Percentiles rank a stretch among this genome's conserved stretches.
Evolutionary conservation across 257 asterid species (phyloP).

Genomic region (Sherardia arvensis): DNA sequence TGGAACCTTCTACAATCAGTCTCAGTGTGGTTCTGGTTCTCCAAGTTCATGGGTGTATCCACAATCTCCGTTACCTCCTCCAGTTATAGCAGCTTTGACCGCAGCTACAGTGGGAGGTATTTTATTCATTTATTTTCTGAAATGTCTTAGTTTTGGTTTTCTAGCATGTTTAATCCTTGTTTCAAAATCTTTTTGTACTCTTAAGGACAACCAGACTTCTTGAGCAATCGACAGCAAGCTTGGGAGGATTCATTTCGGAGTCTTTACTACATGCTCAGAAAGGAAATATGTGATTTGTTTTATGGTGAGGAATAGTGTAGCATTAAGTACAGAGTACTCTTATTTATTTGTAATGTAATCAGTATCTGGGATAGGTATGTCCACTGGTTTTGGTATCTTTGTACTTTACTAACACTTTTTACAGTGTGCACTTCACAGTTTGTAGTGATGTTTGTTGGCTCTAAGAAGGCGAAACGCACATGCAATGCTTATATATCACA

Average conservation of each 20-base stretch:
- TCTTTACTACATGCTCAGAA: constrained; percentile 86
- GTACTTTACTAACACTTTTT: constrained; percentile 12
- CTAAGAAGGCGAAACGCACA: constrained; percentile 33
- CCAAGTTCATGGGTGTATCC: constrained; percentile 88
- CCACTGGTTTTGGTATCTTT: constrained; percentile 1
- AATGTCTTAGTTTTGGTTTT: constrained; percentile 2
- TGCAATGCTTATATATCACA: constrained; percentile 81
- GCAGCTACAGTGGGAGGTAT: constrained; percentile 63
- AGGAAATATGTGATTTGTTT: constrained; percentile 59
- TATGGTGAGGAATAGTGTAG: constrained; percentile 46
- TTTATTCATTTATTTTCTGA: constrained; percentile 8
- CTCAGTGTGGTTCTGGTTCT: constrained; percentile 22
- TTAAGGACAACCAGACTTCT: constrained; percentile 63
- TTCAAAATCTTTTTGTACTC: constrained; percentile 7
- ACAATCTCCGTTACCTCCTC: constrained; percentile 66
- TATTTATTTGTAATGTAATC: not conserved
- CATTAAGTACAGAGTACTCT: not conserved
- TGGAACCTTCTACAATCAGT: constrained; percentile 31
- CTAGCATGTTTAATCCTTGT: constrained; percentile 5
- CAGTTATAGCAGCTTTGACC: constrained; percentile 66
- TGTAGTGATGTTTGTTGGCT: constrained; percentile 71
- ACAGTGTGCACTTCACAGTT: constrained; percentile 78
- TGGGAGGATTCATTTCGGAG: constrained; percentile 93
- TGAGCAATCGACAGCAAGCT: constrained; percentile 60
- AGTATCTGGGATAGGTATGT: not conserved